A percentile compares a stretch with the other conserved stretches of the same genome.
phyloP scores from a whole-genome alignment of 2,329 filamentous ascomycete genomes.

The Xylariaceae sp. region DNA sequence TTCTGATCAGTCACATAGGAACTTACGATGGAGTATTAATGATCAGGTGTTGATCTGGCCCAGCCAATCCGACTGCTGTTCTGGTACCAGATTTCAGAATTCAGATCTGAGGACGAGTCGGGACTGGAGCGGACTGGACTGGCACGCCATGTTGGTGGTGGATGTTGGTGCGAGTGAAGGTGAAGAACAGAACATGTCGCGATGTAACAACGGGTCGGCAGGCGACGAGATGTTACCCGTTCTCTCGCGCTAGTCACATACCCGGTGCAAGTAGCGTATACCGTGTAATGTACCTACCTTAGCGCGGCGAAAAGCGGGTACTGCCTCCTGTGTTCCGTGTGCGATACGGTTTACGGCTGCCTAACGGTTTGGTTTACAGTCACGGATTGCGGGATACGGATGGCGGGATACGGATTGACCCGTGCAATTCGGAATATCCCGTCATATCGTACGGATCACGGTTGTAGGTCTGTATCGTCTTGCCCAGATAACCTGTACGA shows the following conservation, averaged over 20 bases:
- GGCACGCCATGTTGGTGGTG: neutral
- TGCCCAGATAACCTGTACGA: no score
- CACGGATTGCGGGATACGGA: no score
- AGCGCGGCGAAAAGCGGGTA: neutral
- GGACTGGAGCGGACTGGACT: neutral
- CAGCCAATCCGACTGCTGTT: neutral
- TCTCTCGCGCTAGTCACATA: neutral
- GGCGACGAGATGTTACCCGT: neutral
- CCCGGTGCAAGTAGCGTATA: neutral
- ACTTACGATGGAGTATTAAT: slow-evolving; percentile 1
- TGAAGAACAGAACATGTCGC: neutral
- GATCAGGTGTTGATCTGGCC: neutral
- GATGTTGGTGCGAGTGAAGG: neutral
- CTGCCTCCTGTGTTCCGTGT: neutral
- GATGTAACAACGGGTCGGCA: neutral
- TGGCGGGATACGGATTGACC: no score
- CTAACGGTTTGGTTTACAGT: no score
- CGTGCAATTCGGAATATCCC: no score
- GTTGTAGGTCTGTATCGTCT: no score
- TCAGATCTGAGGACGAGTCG: neutral
- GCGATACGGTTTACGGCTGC: neutral
- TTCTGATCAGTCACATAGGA: neutral
- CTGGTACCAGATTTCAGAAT: slow-evolving; percentile 1
- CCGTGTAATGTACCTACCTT: neutral
- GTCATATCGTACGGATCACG: no score